Conservation (phyloP, 1,284 basidiomycete genomes). For the Rhodotorula sp. region DNA sequence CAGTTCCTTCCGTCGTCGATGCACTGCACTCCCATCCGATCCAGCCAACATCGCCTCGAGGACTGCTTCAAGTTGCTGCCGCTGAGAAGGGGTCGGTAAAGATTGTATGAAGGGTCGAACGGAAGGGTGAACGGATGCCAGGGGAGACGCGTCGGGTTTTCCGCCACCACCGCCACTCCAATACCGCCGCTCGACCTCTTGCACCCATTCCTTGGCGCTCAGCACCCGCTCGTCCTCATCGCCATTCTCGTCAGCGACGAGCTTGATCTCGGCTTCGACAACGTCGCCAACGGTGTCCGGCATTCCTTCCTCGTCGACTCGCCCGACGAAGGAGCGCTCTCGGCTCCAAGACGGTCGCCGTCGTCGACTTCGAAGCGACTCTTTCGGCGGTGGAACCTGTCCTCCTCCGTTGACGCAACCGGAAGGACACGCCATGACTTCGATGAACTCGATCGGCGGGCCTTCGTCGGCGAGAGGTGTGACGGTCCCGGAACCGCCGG, state of each 20-base stretch:
- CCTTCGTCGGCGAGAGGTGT: conserved; percentile 49
- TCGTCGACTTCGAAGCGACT: conserved; percentile 15
- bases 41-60: conserved; percentile 53
- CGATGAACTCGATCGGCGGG: conserved; percentile 85
- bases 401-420: conserved; percentile 98
- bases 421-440: conserved; percentile 98
- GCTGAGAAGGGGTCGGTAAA: conserved; percentile 45
- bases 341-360: conserved; percentile 49
- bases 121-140: conserved; percentile 13
- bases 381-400: conserved; percentile 66
- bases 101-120: conserved; percentile 30
- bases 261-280: conserved; percentile 27
- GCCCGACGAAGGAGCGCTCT: conserved; percentile 56
- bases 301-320: conserved; percentile 55
- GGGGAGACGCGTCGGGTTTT: background rate
- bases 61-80: conserved; percentile 53
- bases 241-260: conserved; percentile 40
- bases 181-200: conserved; percentile 37
- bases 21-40: conserved; percentile 49
- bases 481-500: conserved; percentile 34
- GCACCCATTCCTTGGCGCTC: conserved; percentile 42
- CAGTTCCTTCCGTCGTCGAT: conserved; percentile 53
- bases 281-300: conserved; percentile 48
- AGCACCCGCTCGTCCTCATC: conserved; percentile 27
- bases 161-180: conserved; percentile 8